Conservation (phyloP, 345 rosid genomes). For the Citrus hindsii region DNA sequence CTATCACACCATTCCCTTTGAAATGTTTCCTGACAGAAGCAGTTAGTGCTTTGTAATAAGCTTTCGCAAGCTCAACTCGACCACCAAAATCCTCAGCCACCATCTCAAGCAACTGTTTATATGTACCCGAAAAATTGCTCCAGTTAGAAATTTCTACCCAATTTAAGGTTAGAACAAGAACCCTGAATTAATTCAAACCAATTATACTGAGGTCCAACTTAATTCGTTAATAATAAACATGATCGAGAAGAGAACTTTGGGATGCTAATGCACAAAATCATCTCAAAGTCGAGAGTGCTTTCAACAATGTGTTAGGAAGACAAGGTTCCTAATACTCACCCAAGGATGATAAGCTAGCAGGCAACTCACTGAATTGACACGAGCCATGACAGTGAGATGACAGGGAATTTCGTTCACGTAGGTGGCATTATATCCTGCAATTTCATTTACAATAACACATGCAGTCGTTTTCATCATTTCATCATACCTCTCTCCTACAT, state of each 20-base stretch:
- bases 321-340: not conserved
- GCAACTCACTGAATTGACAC: not conserved
- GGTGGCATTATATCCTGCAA: not conserved
- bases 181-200: not conserved
- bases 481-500: not conserved
- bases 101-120: slow-evolving; percentile 49
- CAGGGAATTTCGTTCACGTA: not conserved
- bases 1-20: slow-evolving; percentile 58
- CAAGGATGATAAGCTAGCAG: not conserved
- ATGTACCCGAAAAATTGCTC: not conserved
- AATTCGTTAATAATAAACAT: no score
- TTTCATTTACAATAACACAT: not conserved
- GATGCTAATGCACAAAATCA: no score
- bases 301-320: not conserved
- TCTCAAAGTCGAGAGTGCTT: not conserved
- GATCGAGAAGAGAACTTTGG: no score
- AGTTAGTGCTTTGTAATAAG: slow-evolving; percentile 52
- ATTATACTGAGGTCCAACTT: no score
- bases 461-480: not conserved
- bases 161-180: not conserved
- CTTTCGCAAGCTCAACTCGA: slow-evolving; percentile 53
- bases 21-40: slow-evolving; percentile 53
- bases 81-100: slow-evolving; percentile 54
- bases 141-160: not conserved
- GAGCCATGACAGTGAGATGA: not conserved